phyloP scores from a whole-genome alignment of 345 rosid species.

The Linum trigynum region DNA sequence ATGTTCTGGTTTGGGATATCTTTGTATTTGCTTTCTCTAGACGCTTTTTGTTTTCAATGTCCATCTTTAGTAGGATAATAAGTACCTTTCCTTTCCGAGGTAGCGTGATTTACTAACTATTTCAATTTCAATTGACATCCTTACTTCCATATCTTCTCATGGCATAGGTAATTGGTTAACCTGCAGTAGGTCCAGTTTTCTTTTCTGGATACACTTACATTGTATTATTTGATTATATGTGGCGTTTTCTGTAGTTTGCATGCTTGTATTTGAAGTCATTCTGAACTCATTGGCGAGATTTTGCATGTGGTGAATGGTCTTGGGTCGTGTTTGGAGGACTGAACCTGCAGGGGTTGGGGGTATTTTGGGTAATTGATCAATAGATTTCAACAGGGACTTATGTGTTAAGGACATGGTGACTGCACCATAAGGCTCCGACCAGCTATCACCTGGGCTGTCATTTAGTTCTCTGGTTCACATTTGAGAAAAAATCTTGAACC shows the following conservation, averaged over 20 bases:
- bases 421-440: not conserved
- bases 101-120: not conserved
- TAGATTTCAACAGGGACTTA: not conserved
- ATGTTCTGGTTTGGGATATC: not conserved
- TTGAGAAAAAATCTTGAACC: not conserved
- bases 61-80: not conserved
- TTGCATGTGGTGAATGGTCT: not conserved
- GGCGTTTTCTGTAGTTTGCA: not conserved
- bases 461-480: not conserved
- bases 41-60: not conserved
- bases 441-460: not conserved
- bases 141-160: too few relatives aligned
- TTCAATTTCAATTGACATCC: too few relatives aligned
- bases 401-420: not conserved
- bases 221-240: not conserved
- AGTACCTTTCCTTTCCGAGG: not conserved
- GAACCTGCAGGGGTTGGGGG: not conserved
- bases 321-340: not conserved
- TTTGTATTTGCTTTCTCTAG: not conserved
- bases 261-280: not conserved
- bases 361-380: not conserved
- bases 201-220: not conserved
- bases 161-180: not conserved
- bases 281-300: not conserved
- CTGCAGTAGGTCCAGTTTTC: not conserved